Base-by-base conservation (phyloP, 371 early-diverging fungal genomes). In the Mortierella sp. region DNA sequence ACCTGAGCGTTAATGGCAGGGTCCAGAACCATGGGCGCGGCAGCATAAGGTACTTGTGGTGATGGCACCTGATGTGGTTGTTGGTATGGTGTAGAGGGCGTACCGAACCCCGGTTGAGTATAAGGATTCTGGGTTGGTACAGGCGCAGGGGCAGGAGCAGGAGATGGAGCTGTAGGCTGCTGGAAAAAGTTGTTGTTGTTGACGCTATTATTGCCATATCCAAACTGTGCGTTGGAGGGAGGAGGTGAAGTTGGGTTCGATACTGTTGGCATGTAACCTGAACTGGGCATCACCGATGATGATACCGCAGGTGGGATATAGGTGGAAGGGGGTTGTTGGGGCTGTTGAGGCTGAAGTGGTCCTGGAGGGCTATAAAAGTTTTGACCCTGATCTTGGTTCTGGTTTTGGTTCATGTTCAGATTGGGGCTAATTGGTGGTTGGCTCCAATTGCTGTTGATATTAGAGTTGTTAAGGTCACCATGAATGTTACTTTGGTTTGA, bases 1-100 rank as follows among this genome's bases (percentile, higher is more conserved):
- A 97, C 96, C 4, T 85, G 67, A 8, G 91, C 85, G 24, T 92
- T 85, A n/a, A 86, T 86, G 3, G 80, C 77, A n/a, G 91, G 89
- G 62, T 94, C 91, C 11, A 88, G 57, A 60, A 84, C 70, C 52
- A 77, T 38, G 73, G 81, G 67, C 13, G 61, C 61, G 41, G 81
- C 74, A 1, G 50, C 43, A 32, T 82, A 73, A 0, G 76, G 74
- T 5, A 64, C 21, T 16, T 69, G 70, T 22, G 61, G 47, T 24
- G 75, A 57, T 16, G 63, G 58, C 48, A 59, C 4, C 5, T 63
- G 75, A 13, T 65, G 74, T 16, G 69, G 74, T 21, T 58, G 79
- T 43, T 69, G 63, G 16, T 61, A 70, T 19, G 78, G 74, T 0
- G 80, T 72, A 6, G 75, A 72, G 9, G 78, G 77, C 33, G 70